Base-by-base conservation (phyloP, 2,329 filamentous ascomycete genomes). In the Ascochyta koolunga region DNA sequence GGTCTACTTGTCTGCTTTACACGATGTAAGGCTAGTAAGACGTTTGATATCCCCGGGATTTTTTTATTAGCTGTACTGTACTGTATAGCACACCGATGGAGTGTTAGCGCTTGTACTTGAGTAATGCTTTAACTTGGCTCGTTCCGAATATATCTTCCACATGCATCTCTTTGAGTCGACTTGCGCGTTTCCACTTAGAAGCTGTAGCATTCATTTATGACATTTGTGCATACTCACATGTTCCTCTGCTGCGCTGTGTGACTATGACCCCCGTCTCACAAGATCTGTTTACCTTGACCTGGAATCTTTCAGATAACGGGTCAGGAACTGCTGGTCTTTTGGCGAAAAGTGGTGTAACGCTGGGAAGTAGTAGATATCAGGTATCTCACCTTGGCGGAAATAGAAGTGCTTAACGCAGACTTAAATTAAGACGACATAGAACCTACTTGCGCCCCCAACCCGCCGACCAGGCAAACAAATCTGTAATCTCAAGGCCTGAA, bases 121-220 rank as follows among this genome's bases (percentile, higher is more conserved):
- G 22, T 41, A 22, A 5, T 36, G n/a, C 10, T 46, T 24, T 40
- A 24, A 24, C 18, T 25, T 36, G 27, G 22, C 31, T 21, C 10
- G 11, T 15, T 13, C 27, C 15, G 32, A n/a, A 11, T 16, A 11
- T 21, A 11, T 37, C 18, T 24, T 15, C 39, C 31, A 33, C 33
- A 18, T 51, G 21, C 33, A 24, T 42, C n/a, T 41, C n/a, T 33
- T 27, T 13, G 25, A 19, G 18, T 15, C 4, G 18, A 32, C n/a
- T 25, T 9, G 21, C 24, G 31, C 29, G 18, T 52, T 36, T 52
- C 41, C 49, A 37, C 41, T 46, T 46, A 32, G 38, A 32, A 38
- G 38, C 37, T 38, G 37, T 53, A 47, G 37, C 42, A 37, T 27
- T 18, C 15, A 53, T 42, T 10, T 36, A 16, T 42, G 29, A 4